Evolutionary conservation across 1,284 basidiomycete genomes (phyloP), one percentile per base, ranked within the genome.

Genomic region (Phlebopus sp.): DNA sequence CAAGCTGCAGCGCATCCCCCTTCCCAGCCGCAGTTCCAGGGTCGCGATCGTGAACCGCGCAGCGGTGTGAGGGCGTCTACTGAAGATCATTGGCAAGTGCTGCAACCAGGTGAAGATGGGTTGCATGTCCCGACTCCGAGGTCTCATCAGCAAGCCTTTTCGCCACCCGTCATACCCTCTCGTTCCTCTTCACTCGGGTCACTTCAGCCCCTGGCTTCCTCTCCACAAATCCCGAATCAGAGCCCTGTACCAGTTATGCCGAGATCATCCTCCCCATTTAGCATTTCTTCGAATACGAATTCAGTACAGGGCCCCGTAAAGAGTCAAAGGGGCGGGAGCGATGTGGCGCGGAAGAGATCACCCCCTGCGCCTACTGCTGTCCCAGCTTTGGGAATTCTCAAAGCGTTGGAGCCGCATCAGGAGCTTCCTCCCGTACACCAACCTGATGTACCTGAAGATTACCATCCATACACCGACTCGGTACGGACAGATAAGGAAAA

Each of bases 301-400:
- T 11, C 59, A 29, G 25, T 39, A 0, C 49, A 57, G 5, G 32
- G 21, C 27, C 17, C 27, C 1, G 23, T 49, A 2, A 59, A 64
- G 38, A 49, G 25, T 19, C 58, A 53, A 40, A 44, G 49, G 14
- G 9, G 38, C 14, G 64, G 68, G 18, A 54, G 58, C 43, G 49
- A 60, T 48, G 23, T 46, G 43, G 19, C 58, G 40, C 44, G 65
- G 43, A 73, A 69, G 59, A 71, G 65, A 51, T 58, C 63, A 0
- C 64, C 63, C 1, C 62, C 50, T 17, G 50, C 38, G 18, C 31
- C 50, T 11, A n/a, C 35, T 6, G 58, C 56, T 2, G 60, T 63
- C 5, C 62, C 71, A 6, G 79, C 78, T 0, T 60, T 83, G 17
- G 76, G 75, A 17, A 83, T 85, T 34, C 68, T 86, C 47, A 71